These are phyloP conservation scores for Pseudopithomyces chartarum DNA, from an alignment of 2,329 filamentous ascomycete genomes.

Conservation along the genomic window DNA sequence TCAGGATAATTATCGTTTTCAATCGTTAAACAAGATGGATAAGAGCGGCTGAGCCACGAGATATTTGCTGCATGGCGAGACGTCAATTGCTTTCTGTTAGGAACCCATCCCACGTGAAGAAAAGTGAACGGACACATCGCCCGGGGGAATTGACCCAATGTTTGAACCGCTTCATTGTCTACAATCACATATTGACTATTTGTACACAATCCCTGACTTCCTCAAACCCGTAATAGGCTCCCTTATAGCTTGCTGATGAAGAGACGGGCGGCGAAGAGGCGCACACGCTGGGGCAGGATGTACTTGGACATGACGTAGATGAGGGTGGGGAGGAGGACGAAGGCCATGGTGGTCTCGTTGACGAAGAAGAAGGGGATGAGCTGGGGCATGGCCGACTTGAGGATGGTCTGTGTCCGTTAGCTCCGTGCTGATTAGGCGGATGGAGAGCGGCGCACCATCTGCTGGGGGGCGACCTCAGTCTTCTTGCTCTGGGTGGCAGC, in stretches of 20 bases:
- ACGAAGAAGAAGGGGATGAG: constrained; percentile 53
- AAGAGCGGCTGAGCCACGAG: no score
- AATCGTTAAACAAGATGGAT: no score
- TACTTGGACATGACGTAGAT: constrained; percentile 53
- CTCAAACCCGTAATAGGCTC: background rate
- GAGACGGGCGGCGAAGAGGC: constrained; percentile 47
- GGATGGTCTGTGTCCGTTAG: constrained; percentile 40
- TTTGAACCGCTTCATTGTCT: constrained; percentile 34
- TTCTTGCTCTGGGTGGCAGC: constrained; percentile 43
- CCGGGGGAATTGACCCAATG: background rate
- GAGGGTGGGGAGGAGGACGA: constrained; percentile 48
- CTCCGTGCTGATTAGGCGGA: background rate
- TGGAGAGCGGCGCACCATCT: constrained; percentile 34
- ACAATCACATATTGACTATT: constrained; percentile 40
- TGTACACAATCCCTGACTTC: constrained; percentile 32
- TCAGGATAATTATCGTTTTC: no score
- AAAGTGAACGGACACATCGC: background rate
- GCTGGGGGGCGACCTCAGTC: constrained; percentile 36
- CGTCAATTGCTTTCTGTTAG: no score
- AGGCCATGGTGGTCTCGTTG: constrained; percentile 50
- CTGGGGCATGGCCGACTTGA: constrained; percentile 52
- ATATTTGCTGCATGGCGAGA: no score
- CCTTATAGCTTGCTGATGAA: constrained; percentile 53
- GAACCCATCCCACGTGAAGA: no score
- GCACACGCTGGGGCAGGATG: constrained; percentile 49